A percentile compares a stretch with the other conserved stretches of the same genome.
Conservation (phyloP, 1,284 basidiomycete genomes). For the Termitomyces sp. region DNA sequence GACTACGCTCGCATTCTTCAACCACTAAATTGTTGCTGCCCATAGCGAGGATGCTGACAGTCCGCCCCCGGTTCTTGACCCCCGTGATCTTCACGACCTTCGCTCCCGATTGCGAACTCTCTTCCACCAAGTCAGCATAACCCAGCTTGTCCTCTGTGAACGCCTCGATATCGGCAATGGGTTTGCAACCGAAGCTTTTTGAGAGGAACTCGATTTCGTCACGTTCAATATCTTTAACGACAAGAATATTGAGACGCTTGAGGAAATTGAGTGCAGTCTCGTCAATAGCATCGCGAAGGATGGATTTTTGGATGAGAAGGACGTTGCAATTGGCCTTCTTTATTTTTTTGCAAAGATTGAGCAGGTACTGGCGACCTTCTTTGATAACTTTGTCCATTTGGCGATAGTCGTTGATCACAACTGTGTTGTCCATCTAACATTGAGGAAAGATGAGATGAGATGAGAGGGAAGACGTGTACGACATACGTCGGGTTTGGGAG, state of each 20-base stretch:
- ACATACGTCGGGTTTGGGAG: constrained; percentile 95
- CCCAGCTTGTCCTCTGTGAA: constrained; percentile 99
- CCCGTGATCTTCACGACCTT: constrained; percentile 95
- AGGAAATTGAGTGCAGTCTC: constrained; percentile 99
- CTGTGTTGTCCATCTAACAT: constrained; percentile 96
- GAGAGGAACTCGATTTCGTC: constrained; percentile 98
- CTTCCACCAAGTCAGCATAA: constrained; percentile 93
- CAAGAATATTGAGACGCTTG: constrained; percentile 95
- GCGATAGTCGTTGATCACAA: constrained; percentile 98
- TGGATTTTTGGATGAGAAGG: constrained; percentile 97
- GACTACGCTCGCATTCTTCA: constrained; percentile 94
- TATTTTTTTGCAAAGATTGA: constrained; percentile 99
- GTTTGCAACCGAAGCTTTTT: constrained; percentile 93
- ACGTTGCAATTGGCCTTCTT: constrained; percentile 99
- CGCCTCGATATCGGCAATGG: constrained; percentile 95
- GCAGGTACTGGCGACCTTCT: constrained; percentile 96
- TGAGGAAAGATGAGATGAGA: constrained; percentile 6
- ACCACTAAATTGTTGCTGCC: constrained; percentile 92
- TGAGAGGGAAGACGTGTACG: neutral
- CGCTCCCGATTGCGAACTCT: constrained; percentile 79
- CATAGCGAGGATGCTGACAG: constrained; percentile 94
- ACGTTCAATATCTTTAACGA: constrained; percentile 96
- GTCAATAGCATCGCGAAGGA: constrained; percentile 97
- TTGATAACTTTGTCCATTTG: constrained; percentile 99
- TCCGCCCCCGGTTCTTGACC: constrained; percentile 92